Base-by-base conservation (phyloP, 345 rosid genomes). In the Nephelium lappaceum region DNA sequence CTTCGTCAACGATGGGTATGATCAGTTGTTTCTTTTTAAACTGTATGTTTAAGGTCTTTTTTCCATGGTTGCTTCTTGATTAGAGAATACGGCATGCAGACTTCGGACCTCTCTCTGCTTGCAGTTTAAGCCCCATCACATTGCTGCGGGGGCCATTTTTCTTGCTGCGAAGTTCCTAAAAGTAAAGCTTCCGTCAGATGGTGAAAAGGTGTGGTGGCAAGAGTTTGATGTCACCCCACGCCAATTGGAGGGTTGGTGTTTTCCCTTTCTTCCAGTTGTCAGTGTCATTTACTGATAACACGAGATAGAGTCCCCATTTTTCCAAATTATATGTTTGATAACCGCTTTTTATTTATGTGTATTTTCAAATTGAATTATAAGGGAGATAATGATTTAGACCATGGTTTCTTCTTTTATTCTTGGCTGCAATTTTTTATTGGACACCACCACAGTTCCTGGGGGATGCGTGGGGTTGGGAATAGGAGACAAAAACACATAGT, bases 1-100 rank as follows among this genome's bases (percentile, higher is more conserved):
- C 79, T 86, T 86, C 61, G 89, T 86, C 61, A 86, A 84, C 81
- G 89, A 86, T 84, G 85, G 89, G 89, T 86, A 86, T 78, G 63
- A 73, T 77, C 4, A 70, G 5, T 58, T 72, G 39, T 49, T 73
- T 75, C 14, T 49, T 24, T 43, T 42, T 7, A 15, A 55, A 43
- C 36, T 31, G 57, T 61, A 23, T 25, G n/a, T 60, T 69, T 65
- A 39, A 74, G 71, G 77, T 62, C 58, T 80, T 82, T 78, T 31
- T 64, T 39, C 45, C 58, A 23, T 78, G 69, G 73, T 71, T 39
- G 82, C 75, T 84, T 78, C 72, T 61, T 78, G 80, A 73, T 61
- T 66, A 69, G 63, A 76, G 75, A 62, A 69, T 63, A 81, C 58
- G 76, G 72, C 76, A 23, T 84, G 87, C 87, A 86, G 87, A 75